Base-by-base conservation (phyloP, 495 filamentous ascomycete genomes). In the Xylaria longipes region DNA sequence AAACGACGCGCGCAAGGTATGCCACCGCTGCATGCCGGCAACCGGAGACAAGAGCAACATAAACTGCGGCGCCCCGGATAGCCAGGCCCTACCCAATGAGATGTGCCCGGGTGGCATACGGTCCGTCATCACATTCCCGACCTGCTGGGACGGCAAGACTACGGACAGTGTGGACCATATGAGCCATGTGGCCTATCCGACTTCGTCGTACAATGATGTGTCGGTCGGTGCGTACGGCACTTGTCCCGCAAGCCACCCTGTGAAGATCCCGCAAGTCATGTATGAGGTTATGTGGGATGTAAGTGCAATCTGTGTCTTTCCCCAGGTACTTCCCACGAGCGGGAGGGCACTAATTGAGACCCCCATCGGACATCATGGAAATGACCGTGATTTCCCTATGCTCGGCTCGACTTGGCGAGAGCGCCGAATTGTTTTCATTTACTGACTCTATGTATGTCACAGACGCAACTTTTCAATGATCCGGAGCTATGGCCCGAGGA, bases 61-160 rank as follows among this genome's bases (percentile, higher is more conserved):
- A 25, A 80, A 75, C 68, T 80, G 78, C 70, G 77, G 61, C 1
- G 62, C 75, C 3, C 77, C 78, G 22, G 78, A 80, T 70, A 73
- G 62, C 70, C 77, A 80, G 63, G 37, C 48, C 43, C 56, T 79
- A 22, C 77, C 77, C 12, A 66, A 54, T 5, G 57, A 57, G 14
- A 62, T 73, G 56, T 79, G 77, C 20, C 65, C 31, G 5, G 78
- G 77, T 15, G 82, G 82, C 20, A 82, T 83, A 41, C 80, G 81
- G 12, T 75, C 80, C 12, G 77, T 75, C 63, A 80, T 83, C 63
- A 82, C 80, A 25, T 83, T 83, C 75, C 81, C 81, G 8, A 80
- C 77, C 15, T 78, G 77, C 82, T 93, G 91, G 91, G 90, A 93
- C 73, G 91, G 91, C 11, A 83, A 89, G 74, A 86, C 91, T 71